A percentile compares a stretch with the other conserved stretches of the same genome.
phyloP scores from a whole-genome alignment of 1,139 yeast genomes.

The Yamadazyma triangularis region DNA sequence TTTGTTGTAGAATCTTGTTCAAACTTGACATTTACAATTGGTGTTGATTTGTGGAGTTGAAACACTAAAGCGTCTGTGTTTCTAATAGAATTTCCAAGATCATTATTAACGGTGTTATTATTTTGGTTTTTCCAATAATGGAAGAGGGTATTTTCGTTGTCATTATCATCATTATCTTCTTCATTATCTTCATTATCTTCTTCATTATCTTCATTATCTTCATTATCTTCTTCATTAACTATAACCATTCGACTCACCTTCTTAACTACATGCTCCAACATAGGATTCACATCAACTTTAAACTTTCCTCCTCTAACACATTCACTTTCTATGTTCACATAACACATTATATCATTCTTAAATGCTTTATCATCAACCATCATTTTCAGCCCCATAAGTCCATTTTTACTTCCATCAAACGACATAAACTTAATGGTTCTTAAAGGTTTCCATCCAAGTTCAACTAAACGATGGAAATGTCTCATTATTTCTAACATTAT shows the following conservation, averaged over 20 bases:
- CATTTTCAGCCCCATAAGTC: slow-evolving; percentile 28
- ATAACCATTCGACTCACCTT: slow-evolving; percentile 32
- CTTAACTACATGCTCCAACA: slow-evolving; percentile 29
- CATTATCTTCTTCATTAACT: slow-evolving; percentile 6
- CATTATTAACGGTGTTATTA: slow-evolving; percentile 26
- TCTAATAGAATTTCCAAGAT: slow-evolving; percentile 22
- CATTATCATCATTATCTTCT: slow-evolving; percentile 18
- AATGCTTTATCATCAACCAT: slow-evolving; percentile 20
- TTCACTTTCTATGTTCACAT: slow-evolving; percentile 39
- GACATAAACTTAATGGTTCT: slow-evolving; percentile 39
- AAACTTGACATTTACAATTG: slow-evolving; percentile 33
- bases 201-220: slow-evolving; percentile 6
- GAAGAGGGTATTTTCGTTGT: slow-evolving; percentile 26
- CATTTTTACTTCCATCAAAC: slow-evolving; percentile 40
- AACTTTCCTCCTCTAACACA: slow-evolving; percentile 37
- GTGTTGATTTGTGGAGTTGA: slow-evolving; percentile 30
- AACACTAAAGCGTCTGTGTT: slow-evolving; percentile 29
- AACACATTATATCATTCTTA: slow-evolving; percentile 28
- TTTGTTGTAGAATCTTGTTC: slow-evolving; percentile 27
- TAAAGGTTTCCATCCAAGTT: slow-evolving; percentile 43
- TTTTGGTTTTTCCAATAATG: slow-evolving; percentile 37
- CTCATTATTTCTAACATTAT: slow-evolving; percentile 39
- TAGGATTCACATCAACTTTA: slow-evolving; percentile 33
- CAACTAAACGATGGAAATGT: slow-evolving; percentile 27
- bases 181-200: slow-evolving; percentile 9